Evolutionary conservation across 169 alveolate genomes (phyloP).

Genomic region (Eimeria sp.): DNA sequence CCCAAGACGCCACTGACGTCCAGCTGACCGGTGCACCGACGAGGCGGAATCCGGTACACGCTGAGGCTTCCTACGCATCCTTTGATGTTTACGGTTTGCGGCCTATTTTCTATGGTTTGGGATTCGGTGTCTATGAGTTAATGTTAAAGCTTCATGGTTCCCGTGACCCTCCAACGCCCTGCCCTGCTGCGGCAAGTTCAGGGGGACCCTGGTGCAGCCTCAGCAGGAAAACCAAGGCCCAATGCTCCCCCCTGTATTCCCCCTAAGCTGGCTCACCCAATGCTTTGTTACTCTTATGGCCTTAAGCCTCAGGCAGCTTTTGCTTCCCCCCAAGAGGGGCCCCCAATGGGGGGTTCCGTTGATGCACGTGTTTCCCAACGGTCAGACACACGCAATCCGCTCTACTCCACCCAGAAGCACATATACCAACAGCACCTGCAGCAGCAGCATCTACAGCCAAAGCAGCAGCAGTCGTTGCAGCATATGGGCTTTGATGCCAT

Average conservation of each 20-base stretch:
- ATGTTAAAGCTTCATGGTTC: constrained; percentile 9
- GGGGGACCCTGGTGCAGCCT: neutral
- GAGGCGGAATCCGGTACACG: neutral
- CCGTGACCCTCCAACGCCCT: constrained; percentile 17
- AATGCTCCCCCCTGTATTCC: neutral
- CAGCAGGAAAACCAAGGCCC: neutral
- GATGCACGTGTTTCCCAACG: neutral
- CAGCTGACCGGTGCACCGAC: neutral
- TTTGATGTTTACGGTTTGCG: neutral
- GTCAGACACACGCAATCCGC: neutral
- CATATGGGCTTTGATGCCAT: neutral
- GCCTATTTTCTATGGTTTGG: neutral
- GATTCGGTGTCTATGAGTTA: neutral
- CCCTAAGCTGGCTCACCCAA: neutral
- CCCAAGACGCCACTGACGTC: neutral
- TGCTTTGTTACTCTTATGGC: neutral
- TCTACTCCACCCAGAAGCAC: neutral
- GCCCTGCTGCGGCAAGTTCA: neutral
- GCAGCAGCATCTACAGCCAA: constrained; percentile 9
- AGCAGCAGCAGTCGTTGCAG: neutral
- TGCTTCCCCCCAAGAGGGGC: neutral
- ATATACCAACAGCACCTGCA: neutral
- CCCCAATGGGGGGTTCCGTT: neutral
- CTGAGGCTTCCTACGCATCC: neutral
- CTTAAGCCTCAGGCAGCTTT: neutral